phyloP scores from a whole-genome alignment of 1,284 basidiomycete species.

The Ganoderma lucidum region DNA sequence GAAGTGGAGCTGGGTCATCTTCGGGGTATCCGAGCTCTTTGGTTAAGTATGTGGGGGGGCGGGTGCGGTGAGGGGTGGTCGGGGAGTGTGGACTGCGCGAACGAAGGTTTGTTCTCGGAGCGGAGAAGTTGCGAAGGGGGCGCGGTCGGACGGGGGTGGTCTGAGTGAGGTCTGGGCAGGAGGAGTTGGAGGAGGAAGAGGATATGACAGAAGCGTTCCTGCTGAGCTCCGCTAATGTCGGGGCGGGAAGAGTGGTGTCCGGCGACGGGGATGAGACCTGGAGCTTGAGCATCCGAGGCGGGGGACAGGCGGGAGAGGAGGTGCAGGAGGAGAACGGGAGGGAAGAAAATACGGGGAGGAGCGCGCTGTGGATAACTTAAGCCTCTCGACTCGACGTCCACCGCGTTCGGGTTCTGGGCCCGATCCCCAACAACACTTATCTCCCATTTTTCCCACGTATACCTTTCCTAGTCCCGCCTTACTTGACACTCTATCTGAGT shows the following conservation, averaged over 20 bases:
- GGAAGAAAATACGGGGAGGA: slow-evolving; percentile 29
- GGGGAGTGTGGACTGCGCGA: slow-evolving; percentile 61
- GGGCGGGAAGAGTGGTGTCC: slow-evolving; percentile 43
- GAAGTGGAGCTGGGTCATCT: slow-evolving; percentile 40
- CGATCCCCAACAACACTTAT: slow-evolving; percentile 15
- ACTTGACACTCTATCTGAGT: slow-evolving; percentile 20
- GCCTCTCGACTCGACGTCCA: slow-evolving; percentile 26
- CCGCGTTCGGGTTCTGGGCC: slow-evolving; percentile 28
- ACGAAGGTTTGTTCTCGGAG: slow-evolving; percentile 53
- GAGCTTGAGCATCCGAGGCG: slow-evolving; percentile 49
- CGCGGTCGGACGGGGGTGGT: slow-evolving; percentile 58
- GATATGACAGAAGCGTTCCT: slow-evolving; percentile 80
- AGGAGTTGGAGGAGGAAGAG: slow-evolving; percentile 70
- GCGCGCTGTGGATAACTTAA: slow-evolving; percentile 30
- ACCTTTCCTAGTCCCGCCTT: background rate
- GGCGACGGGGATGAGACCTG: slow-evolving; percentile 49
- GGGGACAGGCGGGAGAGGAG: slow-evolving; percentile 22
- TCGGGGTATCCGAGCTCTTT: slow-evolving; percentile 61
- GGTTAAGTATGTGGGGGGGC: slow-evolving; percentile 67
- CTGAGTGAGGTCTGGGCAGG: slow-evolving; percentile 50
- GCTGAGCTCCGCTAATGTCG: slow-evolving; percentile 69
- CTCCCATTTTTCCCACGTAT: slow-evolving; percentile 22
- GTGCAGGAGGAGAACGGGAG: slow-evolving; percentile 24
- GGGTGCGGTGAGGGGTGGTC: slow-evolving; percentile 50
- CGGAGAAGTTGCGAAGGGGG: slow-evolving; percentile 72